phyloP scores from a whole-genome alignment of 345 rosid species.

The Euclidium syriacum region DNA sequence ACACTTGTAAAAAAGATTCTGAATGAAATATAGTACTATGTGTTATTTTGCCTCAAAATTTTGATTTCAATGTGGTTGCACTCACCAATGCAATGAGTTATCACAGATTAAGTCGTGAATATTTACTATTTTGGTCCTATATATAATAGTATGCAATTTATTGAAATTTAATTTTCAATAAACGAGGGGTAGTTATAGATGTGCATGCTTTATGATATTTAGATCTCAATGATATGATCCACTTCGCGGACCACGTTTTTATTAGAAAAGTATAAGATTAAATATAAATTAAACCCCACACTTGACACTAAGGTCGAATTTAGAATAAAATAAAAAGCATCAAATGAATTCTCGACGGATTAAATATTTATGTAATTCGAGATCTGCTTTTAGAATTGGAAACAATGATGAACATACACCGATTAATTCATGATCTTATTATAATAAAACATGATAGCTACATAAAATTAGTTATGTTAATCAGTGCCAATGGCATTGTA shows the following conservation, averaged over 20 bases:
- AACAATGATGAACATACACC: constrained; percentile 21
- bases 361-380: background rate
- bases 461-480: background rate
- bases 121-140: too few species aligned
- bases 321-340: background rate
- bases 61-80: too few species aligned
- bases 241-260: constrained; percentile 16
- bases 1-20: too few species aligned
- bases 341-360: background rate
- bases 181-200: background rate
- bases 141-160: too few species aligned
- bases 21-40: too few species aligned
- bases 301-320: background rate
- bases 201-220: background rate
- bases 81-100: too few species aligned
- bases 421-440: constrained; percentile 3
- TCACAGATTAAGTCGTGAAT: too few species aligned
- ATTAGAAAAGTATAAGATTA: background rate
- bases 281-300: background rate
- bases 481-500: background rate
- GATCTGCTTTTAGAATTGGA: constrained; percentile 16
- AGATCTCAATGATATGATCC: constrained; percentile 14
- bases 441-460: constrained; percentile 12
- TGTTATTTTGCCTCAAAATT: too few species aligned
- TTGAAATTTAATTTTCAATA: too few species aligned